Percentiles rank a stretch among this genome's conserved stretches.
These are phyloP conservation scores for Zalaria sp. DNA, from an alignment of 2,329 filamentous ascomycete species.

Conservation along the genomic window DNA sequence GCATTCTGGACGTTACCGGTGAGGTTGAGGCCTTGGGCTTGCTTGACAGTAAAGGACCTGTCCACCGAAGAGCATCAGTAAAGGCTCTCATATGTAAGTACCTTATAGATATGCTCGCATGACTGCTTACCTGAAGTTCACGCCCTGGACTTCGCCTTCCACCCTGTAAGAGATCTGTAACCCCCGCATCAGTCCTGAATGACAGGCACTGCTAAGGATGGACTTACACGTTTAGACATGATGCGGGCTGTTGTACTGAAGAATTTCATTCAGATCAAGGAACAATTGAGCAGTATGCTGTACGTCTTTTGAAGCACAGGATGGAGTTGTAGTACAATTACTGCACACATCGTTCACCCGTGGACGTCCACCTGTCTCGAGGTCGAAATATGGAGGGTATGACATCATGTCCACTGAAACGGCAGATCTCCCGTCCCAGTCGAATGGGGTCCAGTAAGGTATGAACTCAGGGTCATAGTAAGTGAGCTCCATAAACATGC, in stretches of 20 bases:
- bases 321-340: no score
- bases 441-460: no score
- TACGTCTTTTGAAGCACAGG: no score
- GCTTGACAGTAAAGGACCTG: conserved; percentile 27
- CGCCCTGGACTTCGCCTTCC: conserved; percentile 33
- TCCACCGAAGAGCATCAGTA: neutral
- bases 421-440: no score
- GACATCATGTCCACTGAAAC: no score
- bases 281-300: no score
- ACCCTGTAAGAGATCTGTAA: conserved; percentile 33
- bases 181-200: neutral
- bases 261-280: conserved; percentile 3
- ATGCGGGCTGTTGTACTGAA: conserved; percentile 5
- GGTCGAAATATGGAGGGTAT: no score
- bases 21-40: conserved; percentile 27
- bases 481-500: no score
- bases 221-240: conserved; percentile 17
- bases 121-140: conserved; percentile 30
- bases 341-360: no score
- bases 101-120: neutral
- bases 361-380: no score
- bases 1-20: conserved; percentile 34
- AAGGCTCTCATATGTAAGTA: neutral
- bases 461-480: no score
- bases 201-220: neutral